Percentiles rank a stretch among this genome's conserved stretches.
These are phyloP conservation scores for Rubroshorea leprosula DNA, from an alignment of 345 rosid genomes.

Conservation along the genomic window DNA sequence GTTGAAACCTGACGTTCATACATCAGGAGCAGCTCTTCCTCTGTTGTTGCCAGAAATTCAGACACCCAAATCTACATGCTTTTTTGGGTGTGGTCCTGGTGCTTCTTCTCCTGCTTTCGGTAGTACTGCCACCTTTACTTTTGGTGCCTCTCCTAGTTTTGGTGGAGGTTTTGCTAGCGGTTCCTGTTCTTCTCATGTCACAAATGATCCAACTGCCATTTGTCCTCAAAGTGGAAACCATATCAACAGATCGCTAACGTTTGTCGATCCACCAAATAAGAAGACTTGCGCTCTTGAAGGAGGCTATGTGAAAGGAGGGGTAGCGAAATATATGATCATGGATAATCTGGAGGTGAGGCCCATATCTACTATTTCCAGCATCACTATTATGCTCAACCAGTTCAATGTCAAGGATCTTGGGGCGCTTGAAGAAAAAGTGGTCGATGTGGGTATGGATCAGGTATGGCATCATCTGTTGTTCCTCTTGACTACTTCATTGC, in stretches of 20 bases:
- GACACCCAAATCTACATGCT: too few relatives aligned
- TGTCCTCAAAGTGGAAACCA: background rate
- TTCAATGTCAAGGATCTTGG: constrained; percentile 18
- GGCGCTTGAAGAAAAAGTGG: constrained; percentile 16
- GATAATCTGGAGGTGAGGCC: constrained; percentile 28
- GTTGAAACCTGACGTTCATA: background rate
- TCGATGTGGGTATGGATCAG: constrained; percentile 19
- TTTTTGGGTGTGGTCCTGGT: constrained; percentile 5
- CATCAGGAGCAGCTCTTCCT: background rate
- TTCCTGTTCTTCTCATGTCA: too few relatives aligned
- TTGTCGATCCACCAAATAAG: background rate
- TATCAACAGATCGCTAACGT: background rate
- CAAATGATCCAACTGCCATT: background rate
- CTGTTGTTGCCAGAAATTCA: background rate
- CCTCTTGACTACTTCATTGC: too few relatives aligned
- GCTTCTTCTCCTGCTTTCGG: too few relatives aligned
- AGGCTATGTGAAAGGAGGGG: constrained; percentile 31
- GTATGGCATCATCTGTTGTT: constrained; percentile 1
- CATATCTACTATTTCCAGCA: constrained; percentile 20
- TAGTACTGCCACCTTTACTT: too few relatives aligned
- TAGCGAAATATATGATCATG: constrained; percentile 28
- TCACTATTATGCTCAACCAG: constrained; percentile 17
- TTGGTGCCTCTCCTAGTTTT: too few relatives aligned
- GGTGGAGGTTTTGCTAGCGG: too few relatives aligned
- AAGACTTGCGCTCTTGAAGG: background rate